A percentile compares a stretch with the other conserved stretches of the same genome.
phyloP scores from a whole-genome alignment of 1,139 yeast species.

The Yamadazyma mexicana region DNA sequence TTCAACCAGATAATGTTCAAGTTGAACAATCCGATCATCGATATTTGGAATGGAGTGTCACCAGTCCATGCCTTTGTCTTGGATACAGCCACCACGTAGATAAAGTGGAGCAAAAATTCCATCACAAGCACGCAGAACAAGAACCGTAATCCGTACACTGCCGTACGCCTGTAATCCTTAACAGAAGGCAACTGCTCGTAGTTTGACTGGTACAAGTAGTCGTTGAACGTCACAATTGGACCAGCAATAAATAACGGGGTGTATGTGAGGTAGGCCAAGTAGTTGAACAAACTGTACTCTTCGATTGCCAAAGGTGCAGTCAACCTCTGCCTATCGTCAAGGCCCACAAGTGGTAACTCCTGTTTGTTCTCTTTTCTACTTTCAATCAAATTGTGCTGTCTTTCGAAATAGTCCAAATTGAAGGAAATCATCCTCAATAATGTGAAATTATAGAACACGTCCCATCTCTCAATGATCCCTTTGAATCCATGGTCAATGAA shows the following conservation, averaged over 20 bases:
- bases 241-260: slow-evolving; percentile 95
- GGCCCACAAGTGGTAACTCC: slow-evolving; percentile 17
- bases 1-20: slow-evolving; percentile 91
- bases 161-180: slow-evolving; percentile 48
- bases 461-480: slow-evolving; percentile 91
- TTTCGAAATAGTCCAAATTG: slow-evolving; percentile 71
- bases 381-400: slow-evolving; percentile 21
- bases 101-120: slow-evolving; percentile 86
- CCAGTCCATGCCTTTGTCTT: slow-evolving; percentile 88
- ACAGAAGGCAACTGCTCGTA: slow-evolving; percentile 40
- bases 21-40: slow-evolving; percentile 92
- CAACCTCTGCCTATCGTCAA: slow-evolving; percentile 68
- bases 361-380: slow-evolving; percentile 13
- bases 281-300: slow-evolving; percentile 64
- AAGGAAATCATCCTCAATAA: slow-evolving; percentile 80
- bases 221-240: slow-evolving; percentile 91
- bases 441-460: slow-evolving; percentile 90
- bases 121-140: slow-evolving; percentile 73
- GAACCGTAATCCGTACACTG: slow-evolving; percentile 66
- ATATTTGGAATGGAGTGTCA: slow-evolving; percentile 86
- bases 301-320: slow-evolving; percentile 58
- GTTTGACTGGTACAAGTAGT: slow-evolving; percentile 72
- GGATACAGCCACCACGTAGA: slow-evolving; percentile 92
- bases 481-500: slow-evolving; percentile 57
- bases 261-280: slow-evolving; percentile 74